phyloP scores from a whole-genome alignment of 495 filamentous ascomycete genomes.

The Bathelium albidoporum region DNA sequence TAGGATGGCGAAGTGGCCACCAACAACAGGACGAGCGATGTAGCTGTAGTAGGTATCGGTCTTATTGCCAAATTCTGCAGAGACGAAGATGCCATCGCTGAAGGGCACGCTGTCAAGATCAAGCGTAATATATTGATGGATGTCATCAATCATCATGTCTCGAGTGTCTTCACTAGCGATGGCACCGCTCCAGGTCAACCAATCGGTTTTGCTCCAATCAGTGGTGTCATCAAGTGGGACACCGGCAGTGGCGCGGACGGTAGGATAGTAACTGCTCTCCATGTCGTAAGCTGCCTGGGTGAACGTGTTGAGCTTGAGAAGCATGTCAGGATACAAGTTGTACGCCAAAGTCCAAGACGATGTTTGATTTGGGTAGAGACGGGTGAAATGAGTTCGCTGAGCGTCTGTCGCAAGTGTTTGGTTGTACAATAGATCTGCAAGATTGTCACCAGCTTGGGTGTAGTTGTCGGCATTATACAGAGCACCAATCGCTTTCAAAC shows the following conservation, averaged over 20 bases:
- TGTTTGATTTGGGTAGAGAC: constrained; percentile 29
- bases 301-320: constrained; percentile 34
- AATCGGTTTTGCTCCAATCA: constrained; percentile 17
- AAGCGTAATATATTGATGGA: constrained; percentile 40
- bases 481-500: constrained; percentile 40
- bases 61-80: constrained; percentile 23
- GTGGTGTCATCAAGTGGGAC: constrained; percentile 13
- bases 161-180: constrained; percentile 12
- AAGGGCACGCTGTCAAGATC: constrained; percentile 41
- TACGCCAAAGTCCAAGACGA: constrained; percentile 34
- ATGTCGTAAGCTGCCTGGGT: constrained; percentile 12
- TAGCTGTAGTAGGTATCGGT: constrained; percentile 9
- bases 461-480: constrained; percentile 34
- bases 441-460: constrained; percentile 31
- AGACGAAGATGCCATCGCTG: constrained; percentile 28
- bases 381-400: constrained; percentile 36
- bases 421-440: constrained; percentile 34
- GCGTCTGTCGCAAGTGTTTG: constrained; percentile 32
- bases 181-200: constrained; percentile 24
- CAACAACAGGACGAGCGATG: constrained; percentile 44
- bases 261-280: constrained; percentile 14
- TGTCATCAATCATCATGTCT: constrained; percentile 29
- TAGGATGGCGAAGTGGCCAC: constrained; percentile 45
- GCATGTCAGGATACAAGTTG: constrained; percentile 38
- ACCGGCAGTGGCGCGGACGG: constrained; percentile 8